These are phyloP conservation scores for Aeschynomene evenia DNA, from an alignment of 306 rosid genomes.

Conservation along the genomic window DNA sequence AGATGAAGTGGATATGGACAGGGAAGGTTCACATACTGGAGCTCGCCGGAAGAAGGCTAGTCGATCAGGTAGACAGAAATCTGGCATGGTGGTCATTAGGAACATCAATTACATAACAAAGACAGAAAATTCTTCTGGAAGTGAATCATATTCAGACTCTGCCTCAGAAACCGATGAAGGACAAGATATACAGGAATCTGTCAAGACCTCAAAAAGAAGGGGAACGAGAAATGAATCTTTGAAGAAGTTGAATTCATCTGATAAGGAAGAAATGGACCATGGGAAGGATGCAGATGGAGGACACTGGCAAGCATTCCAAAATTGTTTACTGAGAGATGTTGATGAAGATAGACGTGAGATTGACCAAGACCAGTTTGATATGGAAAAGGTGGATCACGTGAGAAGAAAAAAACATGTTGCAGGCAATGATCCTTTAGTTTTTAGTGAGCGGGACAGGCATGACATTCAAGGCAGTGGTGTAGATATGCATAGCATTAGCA, in stretches of 20 bases:
- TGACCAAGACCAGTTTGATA: constrained; percentile 64
- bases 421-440: constrained; percentile 71
- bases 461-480: constrained; percentile 51
- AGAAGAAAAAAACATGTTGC: constrained; percentile 49
- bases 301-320: constrained; percentile 93
- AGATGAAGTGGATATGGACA: constrained; percentile 59
- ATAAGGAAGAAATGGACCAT: constrained; percentile 46
- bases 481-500: constrained; percentile 56
- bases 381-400: constrained; percentile 43
- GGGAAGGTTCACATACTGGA: constrained; percentile 51
- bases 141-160: constrained; percentile 64
- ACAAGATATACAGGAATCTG: constrained; percentile 44
- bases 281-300: constrained; percentile 65
- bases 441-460: constrained; percentile 44
- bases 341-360: constrained; percentile 63
- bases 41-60: constrained; percentile 58
- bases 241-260: constrained; percentile 45
- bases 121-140: constrained; percentile 59
- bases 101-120: constrained; percentile 87
- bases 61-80: constrained; percentile 63
- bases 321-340: constrained; percentile 81
- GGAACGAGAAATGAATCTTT: constrained; percentile 43
- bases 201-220: constrained; percentile 52
- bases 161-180: constrained; percentile 64
- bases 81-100: constrained; percentile 84